Evolutionary conservation across 805 yeast species (phyloP).

Genomic region (Schizosaccharomyces cryophilus): DNA sequence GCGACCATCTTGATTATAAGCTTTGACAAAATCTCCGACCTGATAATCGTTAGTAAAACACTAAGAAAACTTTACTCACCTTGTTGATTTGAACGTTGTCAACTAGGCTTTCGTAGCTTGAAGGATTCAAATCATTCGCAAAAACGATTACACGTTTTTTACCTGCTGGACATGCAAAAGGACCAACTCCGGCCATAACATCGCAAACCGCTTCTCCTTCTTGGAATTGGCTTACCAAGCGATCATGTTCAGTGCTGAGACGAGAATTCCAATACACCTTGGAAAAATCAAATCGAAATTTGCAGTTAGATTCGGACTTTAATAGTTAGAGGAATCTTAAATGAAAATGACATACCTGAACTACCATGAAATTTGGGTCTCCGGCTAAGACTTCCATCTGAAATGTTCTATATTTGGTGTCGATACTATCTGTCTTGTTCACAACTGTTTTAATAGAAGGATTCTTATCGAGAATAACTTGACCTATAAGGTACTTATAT

Average conservation of each 20-base stretch:
- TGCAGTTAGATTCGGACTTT: conserved; percentile 53
- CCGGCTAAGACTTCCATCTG: conserved; percentile 89
- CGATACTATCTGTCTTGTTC: conserved; percentile 69
- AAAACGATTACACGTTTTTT: conserved; percentile 54
- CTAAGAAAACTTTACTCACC: conserved; percentile 15
- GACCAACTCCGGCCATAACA: conserved; percentile 97
- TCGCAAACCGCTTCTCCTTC: conserved; percentile 65
- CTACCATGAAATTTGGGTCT: conserved; percentile 39
- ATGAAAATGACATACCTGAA: not conserved
- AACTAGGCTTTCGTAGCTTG: conserved; percentile 44
- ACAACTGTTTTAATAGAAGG: conserved; percentile 67
- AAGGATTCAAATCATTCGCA: conserved; percentile 87
- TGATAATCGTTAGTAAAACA: conserved; percentile 13
- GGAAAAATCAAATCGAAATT: conserved; percentile 65
- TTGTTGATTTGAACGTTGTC: conserved; percentile 43
- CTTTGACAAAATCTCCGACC: conserved; percentile 18
- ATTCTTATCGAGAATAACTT: conserved; percentile 72
- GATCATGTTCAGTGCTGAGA: conserved; percentile 74
- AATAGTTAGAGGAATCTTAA: not conserved
- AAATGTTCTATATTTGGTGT: conserved; percentile 72
- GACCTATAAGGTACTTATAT: conserved; percentile 59
- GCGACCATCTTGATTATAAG: conserved; percentile 61
- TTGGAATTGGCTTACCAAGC: conserved; percentile 37
- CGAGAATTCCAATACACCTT: conserved; percentile 96
- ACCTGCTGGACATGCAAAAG: conserved; percentile 91